Conservation (phyloP, 129 eudicot genomes). For the Flaveria trinervia region DNA sequence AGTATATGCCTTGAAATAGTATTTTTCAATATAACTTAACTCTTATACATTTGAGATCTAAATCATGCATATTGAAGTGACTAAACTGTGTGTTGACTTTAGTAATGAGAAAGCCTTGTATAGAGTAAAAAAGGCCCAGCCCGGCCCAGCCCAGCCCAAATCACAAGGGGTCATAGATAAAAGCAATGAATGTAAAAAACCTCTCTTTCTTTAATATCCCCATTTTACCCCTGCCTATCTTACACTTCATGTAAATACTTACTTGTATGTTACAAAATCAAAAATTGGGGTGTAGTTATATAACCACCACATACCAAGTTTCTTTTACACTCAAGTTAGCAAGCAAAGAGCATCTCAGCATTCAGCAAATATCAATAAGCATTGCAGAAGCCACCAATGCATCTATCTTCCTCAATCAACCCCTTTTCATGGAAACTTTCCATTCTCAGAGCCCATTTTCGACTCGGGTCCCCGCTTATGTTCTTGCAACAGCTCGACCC, state of each 20-base stretch:
- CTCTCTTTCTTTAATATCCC: constrained; percentile 36
- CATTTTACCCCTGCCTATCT: constrained; percentile 42
- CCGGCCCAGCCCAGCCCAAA: not conserved
- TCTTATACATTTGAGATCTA: not conserved
- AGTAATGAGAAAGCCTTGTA: constrained; percentile 12
- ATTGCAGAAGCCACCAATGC: constrained; percentile 47
- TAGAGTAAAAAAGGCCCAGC: not conserved
- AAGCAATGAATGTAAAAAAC: constrained; percentile 32
- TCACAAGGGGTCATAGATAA: constrained; percentile 33
- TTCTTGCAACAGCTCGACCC: constrained; percentile 27
- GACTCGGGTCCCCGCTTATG: not conserved
- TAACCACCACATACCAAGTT: constrained; percentile 39
- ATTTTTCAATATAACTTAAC: not conserved
- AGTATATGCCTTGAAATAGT: too few relatives aligned
- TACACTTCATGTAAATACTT: constrained; percentile 55
- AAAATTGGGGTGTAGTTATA: constrained; percentile 43
- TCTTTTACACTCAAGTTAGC: constrained; percentile 41
- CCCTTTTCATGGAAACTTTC: constrained; percentile 20
- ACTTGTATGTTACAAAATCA: constrained; percentile 52
- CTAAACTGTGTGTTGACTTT: not conserved
- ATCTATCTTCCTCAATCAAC: constrained; percentile 30
- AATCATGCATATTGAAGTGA: not conserved
- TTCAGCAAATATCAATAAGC: constrained; percentile 42
- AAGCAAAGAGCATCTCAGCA: constrained; percentile 37
- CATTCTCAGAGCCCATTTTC: constrained; percentile 17